Base-by-base conservation (phyloP, 129 eudicot genomes). In the Flaveria bidentis region DNA sequence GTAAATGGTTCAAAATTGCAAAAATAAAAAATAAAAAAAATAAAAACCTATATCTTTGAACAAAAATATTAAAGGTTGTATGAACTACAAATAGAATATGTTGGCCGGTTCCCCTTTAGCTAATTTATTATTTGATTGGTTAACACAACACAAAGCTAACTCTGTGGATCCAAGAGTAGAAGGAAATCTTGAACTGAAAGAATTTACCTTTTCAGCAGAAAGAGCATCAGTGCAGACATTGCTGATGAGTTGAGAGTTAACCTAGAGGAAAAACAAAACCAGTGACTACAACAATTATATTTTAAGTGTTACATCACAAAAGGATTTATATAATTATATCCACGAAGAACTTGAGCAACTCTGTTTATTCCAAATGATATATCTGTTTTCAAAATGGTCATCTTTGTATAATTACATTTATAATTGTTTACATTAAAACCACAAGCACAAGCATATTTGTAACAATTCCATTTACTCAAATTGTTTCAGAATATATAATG, bases 151-250 rank as follows among this genome's bases (percentile, higher is more conserved):
- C 4, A 49, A 12, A 49, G 13, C 53, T 12, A 13, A n/a, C 16
- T 11, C 5, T 11, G 6, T 49, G 53, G 14, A 49, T 49, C 5
- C 53, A 49, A 49, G 53, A 49, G 53, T 49, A n/a, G 5, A 16
- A 6, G 11, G 60, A 53, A 16, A 16, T 1, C 17, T 53, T 53
- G 64, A 57, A 57, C 3, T 5, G 33, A 22, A 20, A 22, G 64
- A 17, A 57, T 20, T 53, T 84, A 91, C 97, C 93, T 91, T 91
- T 83, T 91, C 97, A 2, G 97, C 97, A 14, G 97, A 91, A 71
- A 91, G 88, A 41, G 97, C 97, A 84, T 91, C 93, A 41, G 91
- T 91, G 86, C 93, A 91, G 47, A 91, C 93, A 78, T 91, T 91
- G 87, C 93, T 91, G 75, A 91, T 91, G 69, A 91, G 88, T 85